A percentile compares a stretch with the other conserved stretches of the same genome.
These are phyloP conservation scores for Aspergillus tubingensis DNA, from an alignment of 2,329 filamentous ascomycete genomes.

Conservation along the genomic window DNA sequence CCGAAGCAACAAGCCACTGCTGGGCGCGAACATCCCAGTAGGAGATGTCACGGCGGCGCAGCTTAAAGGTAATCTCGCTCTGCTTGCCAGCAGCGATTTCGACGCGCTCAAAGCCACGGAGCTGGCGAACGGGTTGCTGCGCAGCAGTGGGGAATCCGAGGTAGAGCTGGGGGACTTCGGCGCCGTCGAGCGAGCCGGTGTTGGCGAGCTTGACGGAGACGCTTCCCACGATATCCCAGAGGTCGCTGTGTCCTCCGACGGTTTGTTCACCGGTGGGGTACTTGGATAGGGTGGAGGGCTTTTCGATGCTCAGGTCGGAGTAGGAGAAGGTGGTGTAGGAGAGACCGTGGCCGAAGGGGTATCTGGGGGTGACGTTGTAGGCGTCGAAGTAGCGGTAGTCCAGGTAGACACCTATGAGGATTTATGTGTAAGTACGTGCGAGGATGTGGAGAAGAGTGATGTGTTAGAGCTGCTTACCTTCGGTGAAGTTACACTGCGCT, in stretches of 20 bases:
- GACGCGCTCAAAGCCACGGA: constrained; percentile 57
- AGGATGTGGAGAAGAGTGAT: neutral
- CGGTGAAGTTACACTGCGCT: constrained; percentile 10
- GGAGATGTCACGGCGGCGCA: constrained; percentile 43
- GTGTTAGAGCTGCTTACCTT: neutral
- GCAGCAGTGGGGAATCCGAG: constrained; percentile 45
- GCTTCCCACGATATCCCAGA: constrained; percentile 56
- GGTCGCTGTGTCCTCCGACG: constrained; percentile 56
- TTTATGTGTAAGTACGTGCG: neutral
- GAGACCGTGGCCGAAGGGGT: constrained; percentile 40
- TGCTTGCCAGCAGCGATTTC: constrained; percentile 46
- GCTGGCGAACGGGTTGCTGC: constrained; percentile 37
- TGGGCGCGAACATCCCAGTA: constrained; percentile 39
- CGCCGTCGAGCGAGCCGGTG: constrained; percentile 51
- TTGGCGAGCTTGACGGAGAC: constrained; percentile 54
- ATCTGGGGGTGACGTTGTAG: constrained; percentile 35
- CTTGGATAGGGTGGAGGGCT: neutral
- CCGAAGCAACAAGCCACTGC: constrained; percentile 35
- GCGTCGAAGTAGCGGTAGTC: constrained; percentile 57
- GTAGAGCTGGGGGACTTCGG: constrained; percentile 59
- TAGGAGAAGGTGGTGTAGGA: constrained; percentile 32
- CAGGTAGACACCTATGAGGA: constrained; percentile 46
- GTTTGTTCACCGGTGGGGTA: constrained; percentile 3
- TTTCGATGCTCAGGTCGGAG: constrained; percentile 12
- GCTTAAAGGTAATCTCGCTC: constrained; percentile 46